Percentiles rank a stretch among this genome's conserved stretches.
Conservation (phyloP, 1,284 basidiomycete species). For the Ceratobasidium sp. region DNA sequence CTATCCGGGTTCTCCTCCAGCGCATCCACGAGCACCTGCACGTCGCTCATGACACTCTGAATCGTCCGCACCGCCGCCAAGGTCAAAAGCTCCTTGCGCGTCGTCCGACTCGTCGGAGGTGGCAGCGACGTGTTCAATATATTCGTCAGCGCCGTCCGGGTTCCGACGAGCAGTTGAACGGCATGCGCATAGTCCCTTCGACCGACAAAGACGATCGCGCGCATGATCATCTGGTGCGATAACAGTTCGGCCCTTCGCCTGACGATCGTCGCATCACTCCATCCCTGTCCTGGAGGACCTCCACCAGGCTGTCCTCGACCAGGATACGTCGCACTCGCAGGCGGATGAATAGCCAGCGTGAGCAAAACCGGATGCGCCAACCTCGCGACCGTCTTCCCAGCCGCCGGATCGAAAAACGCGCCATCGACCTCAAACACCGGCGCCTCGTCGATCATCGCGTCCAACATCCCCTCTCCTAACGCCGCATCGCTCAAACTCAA, state of each 20-base stretch:
- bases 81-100: conserved; percentile 80
- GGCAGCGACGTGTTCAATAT: conserved; percentile 75
- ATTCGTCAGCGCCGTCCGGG: conserved; percentile 86
- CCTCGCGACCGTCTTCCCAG: conserved; percentile 82
- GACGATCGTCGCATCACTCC: conserved; percentile 87
- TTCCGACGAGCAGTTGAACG: conserved; percentile 88
- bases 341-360: conserved; percentile 86
- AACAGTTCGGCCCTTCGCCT: conserved; percentile 93
- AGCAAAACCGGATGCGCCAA: conserved; percentile 90
- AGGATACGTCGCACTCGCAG: conserved; percentile 50
- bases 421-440: conserved; percentile 94
- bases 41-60: conserved; percentile 85
- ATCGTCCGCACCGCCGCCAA: conserved; percentile 80
- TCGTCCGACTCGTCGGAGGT: conserved; percentile 62
- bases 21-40: conserved; percentile 86
- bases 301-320: conserved; percentile 25
- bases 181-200: conserved; percentile 89
- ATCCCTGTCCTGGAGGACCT: conserved; percentile 64
- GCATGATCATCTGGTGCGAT: conserved; percentile 94
- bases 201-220: conserved; percentile 89
- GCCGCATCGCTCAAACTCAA: conserved; percentile 74
- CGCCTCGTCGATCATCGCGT: conserved; percentile 91
- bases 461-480: conserved; percentile 87
- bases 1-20: conserved; percentile 89
- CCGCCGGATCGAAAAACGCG: conserved; percentile 89